Base-by-base conservation (phyloP, 1,284 basidiomycete genomes). In the Fistulinella staudtii region DNA sequence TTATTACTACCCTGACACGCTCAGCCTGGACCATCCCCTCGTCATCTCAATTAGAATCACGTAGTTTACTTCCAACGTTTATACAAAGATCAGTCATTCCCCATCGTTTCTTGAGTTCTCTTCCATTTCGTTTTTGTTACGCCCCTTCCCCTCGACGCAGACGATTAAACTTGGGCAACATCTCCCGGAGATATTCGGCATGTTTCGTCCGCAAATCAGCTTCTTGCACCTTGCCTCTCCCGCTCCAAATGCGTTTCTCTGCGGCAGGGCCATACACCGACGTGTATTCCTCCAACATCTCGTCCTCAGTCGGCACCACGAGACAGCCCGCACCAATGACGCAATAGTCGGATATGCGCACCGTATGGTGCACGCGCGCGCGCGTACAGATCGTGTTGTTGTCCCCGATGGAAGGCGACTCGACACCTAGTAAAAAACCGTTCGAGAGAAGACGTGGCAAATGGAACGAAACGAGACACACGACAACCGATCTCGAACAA, bases 401-500 rank as follows among this genome's bases (percentile, higher is more conserved):
- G 57, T 85, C 77, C 9, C 94, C 94, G 36, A 97, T 76, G 5
- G 78, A 75, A 1, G 86, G 84, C 10, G 80, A 86, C 68, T 96
- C 93, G 38, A 96, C 77, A 27, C 90, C 89, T 92, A 57, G n/a
- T n/a, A n/a, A n/a, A n/a, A n/a, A n/a, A n/a, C n/a, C 24, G 14
- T 29, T n/a, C 8, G 28, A 8, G 17, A 4, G 30, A 15, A 10
- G n/a, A 10, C n/a, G 11, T n/a, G 15, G 30, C 5, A 17, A 10
- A 15, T 31, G n/a, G 13, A 9, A 10, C 5, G 2, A 31, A 11
- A 34, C 7, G 50, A 24, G 21, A 79, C 87, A 54, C 58, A 89
- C 91, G 82, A 64, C 85, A 91, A 9, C 86, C 89, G 39, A 95
- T 92, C 69, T 96, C 91, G 60, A 99, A 95, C 41, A 93, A 71